Evolutionary conservation across 805 yeast species (phyloP), one percentile per base, ranked within the genome.

Genomic region (Kluyveromyces wickerhamii): DNA sequence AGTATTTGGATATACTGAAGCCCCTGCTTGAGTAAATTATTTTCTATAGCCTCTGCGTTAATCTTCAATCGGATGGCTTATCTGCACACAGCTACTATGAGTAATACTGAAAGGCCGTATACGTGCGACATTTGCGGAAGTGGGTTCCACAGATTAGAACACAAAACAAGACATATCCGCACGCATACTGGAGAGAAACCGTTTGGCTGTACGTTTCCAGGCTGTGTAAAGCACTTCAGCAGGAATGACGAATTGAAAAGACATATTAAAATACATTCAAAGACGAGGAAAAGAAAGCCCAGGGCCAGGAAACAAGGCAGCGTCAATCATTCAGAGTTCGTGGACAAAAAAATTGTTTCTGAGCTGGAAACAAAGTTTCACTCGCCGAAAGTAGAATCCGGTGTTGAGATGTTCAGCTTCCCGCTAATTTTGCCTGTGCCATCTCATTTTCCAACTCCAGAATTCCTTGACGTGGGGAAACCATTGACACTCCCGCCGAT

Each of bases 181-280:
- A 86, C 95, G 7, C 95, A 86, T 61, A 86, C 96, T 1, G 96
- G 96, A 32, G 95, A 86, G 56, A 83, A 85, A 55, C 95, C 95
- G 2, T 92, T 83, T 53, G 77, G 75, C 32, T 86, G 96, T 59
- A 71, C 77, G 13, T 85, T 72, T 47, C 87, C 92, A 1, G 84
- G 84, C n/a, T 86, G 96, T 60, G 58, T 75, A 35, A 85, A 87
- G 58, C 68, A 81, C 42, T 86, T 86, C 52, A 72, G 82, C 38
- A 70, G 95, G 42, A 69, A 79, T 18, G 95, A 87, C 60, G 95
- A 86, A 61, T 68, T 86, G 38, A 86, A 95, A 10, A 67, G 95
- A 45, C 96, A 86, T 60, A 67, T 81, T 32, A 65, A 94, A 43
- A 87, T 82, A 35, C 96, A 86, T 60, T 67, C 74, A 14, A 77